phyloP scores from a whole-genome alignment of 225 moss, liverwort and hornwort species.

The Bryum argenteum region DNA sequence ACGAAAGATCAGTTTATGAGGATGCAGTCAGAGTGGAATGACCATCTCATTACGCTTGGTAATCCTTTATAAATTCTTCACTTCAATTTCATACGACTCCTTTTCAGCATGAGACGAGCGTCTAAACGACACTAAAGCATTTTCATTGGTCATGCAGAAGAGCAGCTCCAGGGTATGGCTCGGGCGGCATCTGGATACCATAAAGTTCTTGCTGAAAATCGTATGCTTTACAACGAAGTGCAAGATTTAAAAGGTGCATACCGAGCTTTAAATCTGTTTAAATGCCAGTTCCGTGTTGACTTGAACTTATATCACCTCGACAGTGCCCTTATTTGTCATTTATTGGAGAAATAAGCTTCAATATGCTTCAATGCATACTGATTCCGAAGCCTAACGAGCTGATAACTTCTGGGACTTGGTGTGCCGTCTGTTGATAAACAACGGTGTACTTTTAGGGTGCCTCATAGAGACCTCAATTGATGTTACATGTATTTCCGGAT shows the following conservation, averaged over 20 bases:
- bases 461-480: background rate
- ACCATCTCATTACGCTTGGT: slow-evolving; percentile 57
- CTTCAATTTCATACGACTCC: background rate
- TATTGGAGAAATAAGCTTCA: background rate
- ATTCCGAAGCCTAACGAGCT: background rate
- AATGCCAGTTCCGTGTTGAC: background rate
- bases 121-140: background rate
- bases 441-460: background rate
- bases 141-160: slow-evolving; percentile 46
- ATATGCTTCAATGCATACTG: background rate
- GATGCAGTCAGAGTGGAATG: slow-evolving; percentile 60
- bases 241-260: slow-evolving; percentile 66
- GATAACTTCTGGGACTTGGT: background rate
- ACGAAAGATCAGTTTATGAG: slow-evolving; percentile 49
- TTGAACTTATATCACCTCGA: slow-evolving; percentile 1
- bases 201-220: slow-evolving; percentile 66
- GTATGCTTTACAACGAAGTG: slow-evolving; percentile 65
- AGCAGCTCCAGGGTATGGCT: slow-evolving; percentile 61
- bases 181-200: slow-evolving; percentile 70
- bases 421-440: background rate
- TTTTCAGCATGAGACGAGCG: background rate
- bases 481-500: background rate
- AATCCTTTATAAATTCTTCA: background rate
- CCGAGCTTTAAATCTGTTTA: background rate
- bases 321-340: background rate